Conservation (phyloP, 2,329 filamentous ascomycete genomes). For the Penicillium glabrum region DNA sequence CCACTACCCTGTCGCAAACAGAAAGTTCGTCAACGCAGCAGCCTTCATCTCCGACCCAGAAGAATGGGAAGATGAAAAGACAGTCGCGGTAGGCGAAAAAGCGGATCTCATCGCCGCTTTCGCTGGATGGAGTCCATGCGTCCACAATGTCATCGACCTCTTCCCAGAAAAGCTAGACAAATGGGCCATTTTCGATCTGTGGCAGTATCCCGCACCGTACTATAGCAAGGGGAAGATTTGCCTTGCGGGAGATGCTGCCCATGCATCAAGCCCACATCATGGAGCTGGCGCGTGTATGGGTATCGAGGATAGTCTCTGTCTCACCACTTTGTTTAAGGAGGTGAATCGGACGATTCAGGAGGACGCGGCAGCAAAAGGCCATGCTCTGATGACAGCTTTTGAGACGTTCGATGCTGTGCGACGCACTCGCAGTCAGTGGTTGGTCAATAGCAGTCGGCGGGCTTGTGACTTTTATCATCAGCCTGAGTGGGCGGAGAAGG, state of each 20-base stretch:
- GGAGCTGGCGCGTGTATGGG: constrained; percentile 8
- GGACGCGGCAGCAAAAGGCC: too few species aligned
- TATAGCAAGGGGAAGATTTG: constrained; percentile 46
- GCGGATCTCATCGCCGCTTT: neutral
- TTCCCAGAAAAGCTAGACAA: neutral
- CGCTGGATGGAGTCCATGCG: neutral
- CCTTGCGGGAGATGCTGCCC: constrained; percentile 13
- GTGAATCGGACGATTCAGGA: neutral
- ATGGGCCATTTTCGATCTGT: neutral
- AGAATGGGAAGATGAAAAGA: neutral
- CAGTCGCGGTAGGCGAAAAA: neutral
- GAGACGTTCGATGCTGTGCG: neutral
- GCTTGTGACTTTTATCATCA: constrained; percentile 7
- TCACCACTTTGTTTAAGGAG: neutral
- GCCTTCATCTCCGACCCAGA: neutral
- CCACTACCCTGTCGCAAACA: neutral
- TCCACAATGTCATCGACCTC: neutral
- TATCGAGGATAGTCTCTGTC: neutral
- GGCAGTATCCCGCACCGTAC: neutral
- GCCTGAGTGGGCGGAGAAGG: constrained; percentile 1
- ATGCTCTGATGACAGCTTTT: neutral
- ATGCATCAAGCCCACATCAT: constrained; percentile 9
- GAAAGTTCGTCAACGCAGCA: neutral
- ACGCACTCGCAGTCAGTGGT: constrained; percentile 1
- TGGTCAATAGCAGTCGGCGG: constrained; percentile 4